Conservation (phyloP, 2,329 filamentous ascomycete species). For the Botryosphaeria dothidea region DNA sequence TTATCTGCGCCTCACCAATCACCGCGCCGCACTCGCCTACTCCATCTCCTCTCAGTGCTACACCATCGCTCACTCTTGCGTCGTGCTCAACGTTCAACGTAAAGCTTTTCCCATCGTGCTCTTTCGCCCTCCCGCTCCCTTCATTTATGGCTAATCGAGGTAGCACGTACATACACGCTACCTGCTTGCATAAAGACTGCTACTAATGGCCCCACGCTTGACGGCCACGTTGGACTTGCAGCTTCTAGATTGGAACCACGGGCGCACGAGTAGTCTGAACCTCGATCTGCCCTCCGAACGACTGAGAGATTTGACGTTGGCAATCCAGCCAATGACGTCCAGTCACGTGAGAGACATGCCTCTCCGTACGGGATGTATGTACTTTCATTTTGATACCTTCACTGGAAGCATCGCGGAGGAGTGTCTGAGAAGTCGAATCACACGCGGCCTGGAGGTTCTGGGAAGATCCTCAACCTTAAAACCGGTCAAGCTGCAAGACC, state of each 20-base stretch:
- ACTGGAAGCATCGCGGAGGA: not conserved
- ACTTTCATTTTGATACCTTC: not conserved
- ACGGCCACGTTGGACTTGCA: not conserved
- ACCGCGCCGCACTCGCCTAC: not conserved
- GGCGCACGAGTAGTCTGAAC: not conserved
- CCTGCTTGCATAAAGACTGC: not conserved
- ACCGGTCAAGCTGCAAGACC: slow-evolving; percentile 1
- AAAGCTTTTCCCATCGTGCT: no score
- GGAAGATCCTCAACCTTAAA: not conserved
- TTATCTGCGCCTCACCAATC: not conserved
- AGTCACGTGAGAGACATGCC: no score
- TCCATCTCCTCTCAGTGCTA: not conserved
- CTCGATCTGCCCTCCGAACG: not conserved
- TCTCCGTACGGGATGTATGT: no score
- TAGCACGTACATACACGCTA: not conserved
- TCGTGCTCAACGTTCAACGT: no score
- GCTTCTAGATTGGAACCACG: not conserved
- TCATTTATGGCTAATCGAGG: not conserved
- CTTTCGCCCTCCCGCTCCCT: not conserved
- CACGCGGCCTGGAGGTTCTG: not conserved
- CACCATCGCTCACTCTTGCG: no score
- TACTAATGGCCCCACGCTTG: not conserved
- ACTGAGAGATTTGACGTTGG: not conserved
- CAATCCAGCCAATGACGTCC: not conserved
- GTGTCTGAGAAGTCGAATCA: not conserved